Evolutionary conservation across 23 red algal species (phyloP).

Genomic region (Gracilaria vermiculophylla): DNA sequence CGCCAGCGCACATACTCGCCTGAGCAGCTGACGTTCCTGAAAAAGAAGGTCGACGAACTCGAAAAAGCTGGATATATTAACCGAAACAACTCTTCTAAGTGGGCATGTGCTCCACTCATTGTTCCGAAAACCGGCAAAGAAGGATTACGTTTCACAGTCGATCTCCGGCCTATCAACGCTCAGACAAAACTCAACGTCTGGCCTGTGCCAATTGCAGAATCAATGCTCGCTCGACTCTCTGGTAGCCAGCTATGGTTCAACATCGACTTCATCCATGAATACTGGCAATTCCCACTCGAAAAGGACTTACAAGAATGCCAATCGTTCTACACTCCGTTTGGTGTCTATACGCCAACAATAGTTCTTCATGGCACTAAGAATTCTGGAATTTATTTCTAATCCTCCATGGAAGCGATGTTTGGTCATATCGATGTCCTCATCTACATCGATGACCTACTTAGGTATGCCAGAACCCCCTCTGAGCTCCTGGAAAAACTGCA

Average conservation of each 20-base stretch:
- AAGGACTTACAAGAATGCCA: constrained; percentile 1
- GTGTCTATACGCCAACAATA: not conserved
- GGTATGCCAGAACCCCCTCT: no score
- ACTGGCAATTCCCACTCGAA: constrained; percentile 27
- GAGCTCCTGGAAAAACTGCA: no score
- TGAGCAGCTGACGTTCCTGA: constrained; percentile 5
- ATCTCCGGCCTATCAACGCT: not conserved
- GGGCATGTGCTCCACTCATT: constrained; percentile 28
- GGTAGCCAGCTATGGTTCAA: not conserved
- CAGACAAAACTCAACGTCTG: not conserved
- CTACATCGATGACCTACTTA: constrained; percentile 2
- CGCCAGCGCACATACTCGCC: not conserved
- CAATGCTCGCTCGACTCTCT: not conserved
- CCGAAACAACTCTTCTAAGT: constrained; percentile 12
- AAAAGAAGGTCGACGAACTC: not conserved
- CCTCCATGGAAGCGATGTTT: constrained; percentile 6
- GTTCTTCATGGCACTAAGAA: constrained; percentile 17
- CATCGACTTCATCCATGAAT: constrained; percentile 9
- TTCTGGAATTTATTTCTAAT: not conserved
- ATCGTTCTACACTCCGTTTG: constrained; percentile 22
- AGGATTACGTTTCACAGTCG: constrained; percentile 30
- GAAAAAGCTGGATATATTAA: not conserved
- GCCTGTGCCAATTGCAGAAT: constrained; percentile 27
- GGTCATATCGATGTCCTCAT: constrained; percentile 11
- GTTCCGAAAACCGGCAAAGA: constrained; percentile 31